Conservation (phyloP, 225 moss, liverwort and hornwort species). For the Asterella californica region DNA sequence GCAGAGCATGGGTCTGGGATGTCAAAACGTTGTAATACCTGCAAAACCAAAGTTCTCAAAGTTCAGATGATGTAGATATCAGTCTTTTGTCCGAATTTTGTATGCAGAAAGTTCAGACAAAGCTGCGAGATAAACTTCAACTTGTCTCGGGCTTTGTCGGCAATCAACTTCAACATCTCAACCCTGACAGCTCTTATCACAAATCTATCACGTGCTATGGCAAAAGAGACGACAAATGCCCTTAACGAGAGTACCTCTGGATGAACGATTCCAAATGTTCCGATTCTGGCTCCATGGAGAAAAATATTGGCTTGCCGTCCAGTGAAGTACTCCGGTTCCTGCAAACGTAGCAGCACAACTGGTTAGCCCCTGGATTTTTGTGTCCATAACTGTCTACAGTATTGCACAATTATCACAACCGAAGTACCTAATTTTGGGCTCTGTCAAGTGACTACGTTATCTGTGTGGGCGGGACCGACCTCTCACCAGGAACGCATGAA, state of each 20-base stretch:
- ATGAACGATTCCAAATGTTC: constrained; percentile 84
- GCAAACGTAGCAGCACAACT: not conserved
- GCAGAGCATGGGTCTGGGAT: constrained; percentile 92
- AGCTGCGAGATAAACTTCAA: not conserved
- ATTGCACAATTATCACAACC: not conserved
- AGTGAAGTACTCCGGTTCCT: constrained; percentile 89
- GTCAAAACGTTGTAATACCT: constrained; percentile 90
- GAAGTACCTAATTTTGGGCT: too few species aligned
- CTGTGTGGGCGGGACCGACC: too few species aligned
- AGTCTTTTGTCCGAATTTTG: too few species aligned
- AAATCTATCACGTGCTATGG: not conserved
- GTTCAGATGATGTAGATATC: not conserved
- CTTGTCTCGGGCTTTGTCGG: not conserved
- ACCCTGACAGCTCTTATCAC: not conserved
- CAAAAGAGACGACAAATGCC: not conserved
- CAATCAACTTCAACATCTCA: not conserved
- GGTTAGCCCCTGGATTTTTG: not conserved
- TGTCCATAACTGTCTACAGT: not conserved
- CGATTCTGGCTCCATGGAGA: constrained; percentile 54
- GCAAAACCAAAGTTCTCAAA: constrained; percentile 15
- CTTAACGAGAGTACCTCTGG: constrained; percentile 51
- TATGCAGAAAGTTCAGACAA: not conserved
- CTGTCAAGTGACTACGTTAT: too few species aligned
- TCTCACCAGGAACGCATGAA: too few species aligned
- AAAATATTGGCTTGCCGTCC: constrained; percentile 88